Percentiles rank a stretch among this genome's conserved stretches.
Evolutionary conservation across 73 alveolate species (phyloP).

Genomic region (Durusdinium trenchii): DNA sequence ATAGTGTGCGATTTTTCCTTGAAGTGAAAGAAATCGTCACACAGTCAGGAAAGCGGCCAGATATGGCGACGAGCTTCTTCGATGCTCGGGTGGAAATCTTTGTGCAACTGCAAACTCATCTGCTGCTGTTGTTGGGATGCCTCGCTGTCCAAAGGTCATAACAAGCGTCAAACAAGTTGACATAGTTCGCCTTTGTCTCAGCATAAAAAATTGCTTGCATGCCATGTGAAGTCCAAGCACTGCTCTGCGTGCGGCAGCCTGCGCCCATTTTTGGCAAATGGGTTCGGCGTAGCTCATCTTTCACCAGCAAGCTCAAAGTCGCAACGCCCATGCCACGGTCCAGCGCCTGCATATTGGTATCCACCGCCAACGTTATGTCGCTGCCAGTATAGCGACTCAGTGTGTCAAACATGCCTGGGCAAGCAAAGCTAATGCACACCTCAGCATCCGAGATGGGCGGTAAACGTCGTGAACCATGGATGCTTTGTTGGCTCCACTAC

Average conservation of each 20-base stretch:
- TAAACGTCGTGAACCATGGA: no score
- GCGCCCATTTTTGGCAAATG: slow-evolving; percentile 3
- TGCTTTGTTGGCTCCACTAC: no score
- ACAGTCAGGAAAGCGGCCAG: not conserved
- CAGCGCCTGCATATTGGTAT: no score
- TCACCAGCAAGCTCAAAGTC: no score
- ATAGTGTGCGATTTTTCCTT: not conserved
- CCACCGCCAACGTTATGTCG: no score
- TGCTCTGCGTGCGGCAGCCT: slow-evolving; percentile 18
- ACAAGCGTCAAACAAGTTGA: not conserved
- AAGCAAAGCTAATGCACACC: no score
- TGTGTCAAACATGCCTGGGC: no score
- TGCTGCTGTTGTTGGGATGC: not conserved
- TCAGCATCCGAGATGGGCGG: no score
- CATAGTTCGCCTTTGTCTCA: not conserved
- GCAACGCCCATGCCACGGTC: no score
- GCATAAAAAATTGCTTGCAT: not conserved
- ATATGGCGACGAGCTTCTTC: slow-evolving; percentile 10
- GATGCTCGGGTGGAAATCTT: not conserved
- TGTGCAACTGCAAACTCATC: no score
- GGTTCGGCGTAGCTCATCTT: no score
- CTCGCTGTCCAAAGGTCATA: not conserved
- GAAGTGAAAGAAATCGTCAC: slow-evolving; percentile 2
- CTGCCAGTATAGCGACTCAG: no score
- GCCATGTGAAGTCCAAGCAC: not conserved